Evolutionary conservation across 768 basidiomycete genomes (phyloP).

Genomic region (Tricholoma flavovirens): DNA sequence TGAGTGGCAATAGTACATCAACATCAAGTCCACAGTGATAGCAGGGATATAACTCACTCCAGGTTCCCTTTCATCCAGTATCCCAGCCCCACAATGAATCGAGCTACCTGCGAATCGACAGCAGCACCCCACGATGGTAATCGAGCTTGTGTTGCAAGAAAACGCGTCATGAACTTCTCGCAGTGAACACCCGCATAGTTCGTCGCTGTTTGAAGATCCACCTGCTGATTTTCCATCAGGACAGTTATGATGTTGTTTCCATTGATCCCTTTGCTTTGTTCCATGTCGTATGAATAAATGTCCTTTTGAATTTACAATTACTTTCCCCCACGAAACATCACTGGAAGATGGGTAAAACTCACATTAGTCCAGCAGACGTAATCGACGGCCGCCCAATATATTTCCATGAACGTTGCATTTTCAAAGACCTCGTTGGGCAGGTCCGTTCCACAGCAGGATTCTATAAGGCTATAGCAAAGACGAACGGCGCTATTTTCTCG

Average conservation of each 20-base stretch:
- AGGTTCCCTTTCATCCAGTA: conserved; percentile 61
- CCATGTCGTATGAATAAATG: conserved; percentile 69
- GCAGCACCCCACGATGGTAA: conserved; percentile 45
- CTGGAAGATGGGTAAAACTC: conserved; percentile 20
- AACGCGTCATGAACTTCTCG: conserved; percentile 44
- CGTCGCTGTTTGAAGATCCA: conserved; percentile 53
- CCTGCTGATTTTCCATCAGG: conserved; percentile 49
- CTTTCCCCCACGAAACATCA: neutral
- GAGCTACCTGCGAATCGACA: conserved; percentile 45
- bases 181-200: conserved; percentile 52
- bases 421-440: conserved; percentile 57
- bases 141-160: conserved; percentile 36
- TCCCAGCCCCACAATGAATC: conserved; percentile 50
- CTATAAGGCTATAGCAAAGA: conserved; percentile 57
- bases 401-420: conserved; percentile 45
- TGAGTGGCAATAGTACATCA: conserved; percentile 19
- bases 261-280: conserved; percentile 57
- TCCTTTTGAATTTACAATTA: conserved; percentile 36
- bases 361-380: conserved; percentile 71
- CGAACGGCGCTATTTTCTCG: conserved; percentile 67
- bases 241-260: conserved; percentile 69
- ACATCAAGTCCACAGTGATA: conserved; percentile 9
- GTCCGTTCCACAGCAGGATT: conserved; percentile 56
- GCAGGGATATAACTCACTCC: conserved; percentile 28
- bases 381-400: conserved; percentile 57